Percentiles rank a stretch among this genome's conserved stretches.
phyloP scores from a whole-genome alignment of 495 filamentous ascomycete genomes.

The Lindgomyces ingoldianus region DNA sequence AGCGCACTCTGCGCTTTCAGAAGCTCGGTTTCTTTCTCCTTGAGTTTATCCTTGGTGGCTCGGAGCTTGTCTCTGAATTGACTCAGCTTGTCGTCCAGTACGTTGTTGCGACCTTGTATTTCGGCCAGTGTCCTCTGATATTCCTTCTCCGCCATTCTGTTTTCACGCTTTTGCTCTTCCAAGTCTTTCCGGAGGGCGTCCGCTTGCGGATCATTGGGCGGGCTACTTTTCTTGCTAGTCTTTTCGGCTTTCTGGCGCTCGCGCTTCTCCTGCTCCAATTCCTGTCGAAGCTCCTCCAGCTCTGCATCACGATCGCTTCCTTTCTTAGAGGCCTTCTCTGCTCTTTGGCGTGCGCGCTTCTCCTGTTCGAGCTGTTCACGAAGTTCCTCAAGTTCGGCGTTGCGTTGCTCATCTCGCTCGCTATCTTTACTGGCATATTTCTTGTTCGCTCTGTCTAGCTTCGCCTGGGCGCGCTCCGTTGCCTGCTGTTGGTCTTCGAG shows the following conservation, averaged over 20 bases:
- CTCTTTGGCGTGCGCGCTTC: constrained; percentile 18
- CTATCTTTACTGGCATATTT: constrained; percentile 57
- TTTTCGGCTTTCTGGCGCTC: constrained; percentile 30
- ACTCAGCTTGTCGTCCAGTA: constrained; percentile 68
- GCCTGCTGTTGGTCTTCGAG: constrained; percentile 58
- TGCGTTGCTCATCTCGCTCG: constrained; percentile 34
- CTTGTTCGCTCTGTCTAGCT: constrained; percentile 64
- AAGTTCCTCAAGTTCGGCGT: constrained; percentile 50
- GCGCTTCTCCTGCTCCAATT: constrained; percentile 39
- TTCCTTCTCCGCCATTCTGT: constrained; percentile 46
- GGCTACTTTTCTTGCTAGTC: constrained; percentile 18
- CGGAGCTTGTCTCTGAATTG: constrained; percentile 66
- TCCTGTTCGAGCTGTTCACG: constrained; percentile 44
- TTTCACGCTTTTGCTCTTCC: constrained; percentile 49
- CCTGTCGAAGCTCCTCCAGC: constrained; percentile 26
- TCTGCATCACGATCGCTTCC: constrained; percentile 49
- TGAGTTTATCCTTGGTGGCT: constrained; percentile 68
- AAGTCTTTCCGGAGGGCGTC: constrained; percentile 47
- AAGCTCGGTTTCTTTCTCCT: constrained; percentile 53
- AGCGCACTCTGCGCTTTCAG: constrained; percentile 50
- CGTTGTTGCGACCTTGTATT: constrained; percentile 57
- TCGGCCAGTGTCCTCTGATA: constrained; percentile 44
- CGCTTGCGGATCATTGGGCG: constrained; percentile 25
- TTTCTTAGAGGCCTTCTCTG: constrained; percentile 42
- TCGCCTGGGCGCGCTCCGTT: constrained; percentile 63